These are phyloP conservation scores for Pythium phragmitis DNA, from an alignment of 352 stramenopile genomes.

Conservation along the genomic window DNA sequence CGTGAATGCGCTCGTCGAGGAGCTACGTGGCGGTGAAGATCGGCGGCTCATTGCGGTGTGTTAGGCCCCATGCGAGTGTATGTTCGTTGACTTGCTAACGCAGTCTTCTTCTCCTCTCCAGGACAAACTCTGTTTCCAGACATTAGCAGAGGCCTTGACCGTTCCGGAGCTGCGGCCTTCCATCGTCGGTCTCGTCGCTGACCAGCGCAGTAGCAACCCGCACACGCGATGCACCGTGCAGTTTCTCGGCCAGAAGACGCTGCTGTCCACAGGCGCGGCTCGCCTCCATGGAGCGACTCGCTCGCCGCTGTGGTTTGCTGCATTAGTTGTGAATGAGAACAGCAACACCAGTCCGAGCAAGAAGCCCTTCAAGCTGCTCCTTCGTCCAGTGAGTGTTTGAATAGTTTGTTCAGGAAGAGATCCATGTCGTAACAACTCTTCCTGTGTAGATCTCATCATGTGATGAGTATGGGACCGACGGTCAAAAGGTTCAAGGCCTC, in stretches of 20 bases:
- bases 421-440: too few relatives aligned
- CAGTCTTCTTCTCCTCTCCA: slow-evolving; percentile 9
- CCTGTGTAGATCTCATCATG: neutral
- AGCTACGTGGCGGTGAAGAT: slow-evolving; percentile 32
- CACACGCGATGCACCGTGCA: slow-evolving; percentile 25
- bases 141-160: slow-evolving; percentile 32
- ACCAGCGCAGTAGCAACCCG: slow-evolving; percentile 40
- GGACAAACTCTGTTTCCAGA: slow-evolving; percentile 56
- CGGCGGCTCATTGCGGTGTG: slow-evolving; percentile 47
- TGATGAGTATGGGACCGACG: neutral
- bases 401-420: neutral
- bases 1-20: slow-evolving; percentile 39
- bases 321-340: slow-evolving; percentile 39
- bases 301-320: slow-evolving; percentile 47
- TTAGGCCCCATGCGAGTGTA: neutral
- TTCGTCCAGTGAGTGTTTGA: slow-evolving; percentile 28
- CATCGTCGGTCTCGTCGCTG: slow-evolving; percentile 48
- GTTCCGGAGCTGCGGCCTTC: slow-evolving; percentile 13
- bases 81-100: too few relatives aligned
- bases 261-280: slow-evolving; percentile 39
- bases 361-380: slow-evolving; percentile 42
- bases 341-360: neutral
- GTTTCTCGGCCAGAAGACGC: slow-evolving; percentile 47
- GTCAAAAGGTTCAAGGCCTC: slow-evolving; percentile 15
- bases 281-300: slow-evolving; percentile 35